phyloP scores from a whole-genome alignment of 2,329 filamentous ascomycete species.

The Aspergillus proliferans region DNA sequence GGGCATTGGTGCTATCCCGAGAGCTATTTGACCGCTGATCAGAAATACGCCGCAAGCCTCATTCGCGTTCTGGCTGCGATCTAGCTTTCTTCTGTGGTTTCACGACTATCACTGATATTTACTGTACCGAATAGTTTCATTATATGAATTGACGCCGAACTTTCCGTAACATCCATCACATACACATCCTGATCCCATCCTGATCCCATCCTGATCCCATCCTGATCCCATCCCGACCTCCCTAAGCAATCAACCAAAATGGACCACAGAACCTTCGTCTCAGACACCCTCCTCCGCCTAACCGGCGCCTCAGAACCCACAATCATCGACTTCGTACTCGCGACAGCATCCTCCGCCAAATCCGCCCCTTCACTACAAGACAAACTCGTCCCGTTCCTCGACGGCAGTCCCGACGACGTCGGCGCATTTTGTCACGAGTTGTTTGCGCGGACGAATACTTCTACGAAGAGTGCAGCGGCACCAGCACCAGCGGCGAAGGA shows the following conservation, averaged over 20 bases:
- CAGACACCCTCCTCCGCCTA: conserved; percentile 47
- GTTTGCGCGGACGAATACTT: conserved; percentile 24
- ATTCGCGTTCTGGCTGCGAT: not conserved
- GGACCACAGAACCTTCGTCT: conserved; percentile 39
- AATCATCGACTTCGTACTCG: conserved; percentile 52
- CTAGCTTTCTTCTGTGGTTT: too few species aligned
- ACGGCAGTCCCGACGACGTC: conserved; percentile 43
- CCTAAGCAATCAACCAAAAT: conserved; percentile 16
- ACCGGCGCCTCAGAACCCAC: conserved; percentile 52
- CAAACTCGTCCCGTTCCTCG: conserved; percentile 49
- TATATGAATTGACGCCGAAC: not conserved
- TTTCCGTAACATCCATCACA: too few species aligned
- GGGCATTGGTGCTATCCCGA: too few species aligned
- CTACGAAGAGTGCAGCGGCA: not conserved
- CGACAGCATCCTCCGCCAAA: conserved; percentile 47
- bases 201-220: too few species aligned
- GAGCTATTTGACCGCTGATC: not conserved
- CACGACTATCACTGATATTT: too few species aligned
- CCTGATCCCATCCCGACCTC: too few species aligned
- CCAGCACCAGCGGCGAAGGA: conserved; percentile 5
- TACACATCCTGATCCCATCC: too few species aligned
- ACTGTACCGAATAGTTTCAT: too few species aligned
- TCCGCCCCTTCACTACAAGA: conserved; percentile 44
- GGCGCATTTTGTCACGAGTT: conserved; percentile 44
- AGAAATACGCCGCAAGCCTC: not conserved